Conservation (phyloP, 1,139 yeast genomes). For the Lizanozyma gosingica region DNA sequence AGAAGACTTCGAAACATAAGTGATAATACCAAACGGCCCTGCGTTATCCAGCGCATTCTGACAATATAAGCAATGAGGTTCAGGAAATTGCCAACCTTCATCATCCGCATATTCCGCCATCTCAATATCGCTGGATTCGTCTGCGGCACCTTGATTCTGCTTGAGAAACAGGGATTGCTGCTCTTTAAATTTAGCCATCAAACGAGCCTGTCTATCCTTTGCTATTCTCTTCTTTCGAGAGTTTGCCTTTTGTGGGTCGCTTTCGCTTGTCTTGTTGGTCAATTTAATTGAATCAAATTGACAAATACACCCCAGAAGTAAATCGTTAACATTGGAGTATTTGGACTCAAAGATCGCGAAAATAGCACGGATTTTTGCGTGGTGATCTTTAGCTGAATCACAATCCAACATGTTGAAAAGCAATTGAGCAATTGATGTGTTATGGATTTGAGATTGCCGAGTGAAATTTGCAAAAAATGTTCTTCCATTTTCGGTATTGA, state of each 20-base stretch:
- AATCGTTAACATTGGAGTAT: slow-evolving; percentile 15
- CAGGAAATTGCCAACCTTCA: slow-evolving; percentile 64
- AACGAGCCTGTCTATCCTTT: slow-evolving; percentile 58
- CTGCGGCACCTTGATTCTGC: slow-evolving; percentile 26
- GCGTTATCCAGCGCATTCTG: slow-evolving; percentile 68
- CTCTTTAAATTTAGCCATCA: slow-evolving; percentile 62
- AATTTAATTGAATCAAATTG: slow-evolving; percentile 14
- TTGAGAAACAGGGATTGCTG: slow-evolving; percentile 61
- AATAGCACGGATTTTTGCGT: slow-evolving; percentile 47
- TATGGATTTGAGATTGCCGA: slow-evolving; percentile 7
- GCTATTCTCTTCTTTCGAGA: slow-evolving; percentile 65
- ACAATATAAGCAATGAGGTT: slow-evolving; percentile 77
- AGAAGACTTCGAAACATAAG: slow-evolving; percentile 50
- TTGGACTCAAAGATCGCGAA: slow-evolving; percentile 28
- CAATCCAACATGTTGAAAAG: slow-evolving; percentile 35
- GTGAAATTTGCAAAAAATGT: slow-evolving; percentile 11
- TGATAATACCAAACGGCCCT: slow-evolving; percentile 70
- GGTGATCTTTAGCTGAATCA: slow-evolving; percentile 33
- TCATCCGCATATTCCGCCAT: slow-evolving; percentile 24
- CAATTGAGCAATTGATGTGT: slow-evolving; percentile 36
- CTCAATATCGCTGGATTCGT: slow-evolving; percentile 26
- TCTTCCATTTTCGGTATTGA: slow-evolving; percentile 24
- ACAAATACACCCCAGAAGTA: slow-evolving; percentile 13
- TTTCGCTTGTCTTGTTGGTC: slow-evolving; percentile 10
- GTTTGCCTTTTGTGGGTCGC: slow-evolving; percentile 30